Conservation (phyloP, 306 rosid species). For the Acacia crassicarpa region DNA sequence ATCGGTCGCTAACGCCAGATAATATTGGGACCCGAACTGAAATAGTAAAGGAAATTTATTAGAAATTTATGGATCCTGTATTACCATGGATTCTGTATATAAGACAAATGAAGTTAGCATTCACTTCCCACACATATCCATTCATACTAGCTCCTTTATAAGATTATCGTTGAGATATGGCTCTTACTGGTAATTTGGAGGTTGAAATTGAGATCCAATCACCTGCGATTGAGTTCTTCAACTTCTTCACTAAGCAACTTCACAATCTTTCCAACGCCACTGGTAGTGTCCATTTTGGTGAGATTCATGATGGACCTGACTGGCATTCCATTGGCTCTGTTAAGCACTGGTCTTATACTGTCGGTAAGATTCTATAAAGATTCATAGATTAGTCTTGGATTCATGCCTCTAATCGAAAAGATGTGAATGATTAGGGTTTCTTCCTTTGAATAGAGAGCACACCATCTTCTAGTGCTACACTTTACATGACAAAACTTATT, state of each 20-base stretch:
- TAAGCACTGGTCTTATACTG: not conserved
- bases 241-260: not conserved
- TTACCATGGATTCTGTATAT: not conserved
- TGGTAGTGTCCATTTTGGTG: not conserved
- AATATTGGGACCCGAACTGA: not conserved
- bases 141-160: not conserved
- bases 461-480: not conserved
- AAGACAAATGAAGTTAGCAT: not conserved
- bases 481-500: too few species aligned
- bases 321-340: not conserved
- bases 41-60: not conserved
- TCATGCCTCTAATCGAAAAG: not conserved
- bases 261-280: not conserved
- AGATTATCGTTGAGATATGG: not conserved
- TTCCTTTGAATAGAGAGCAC: not conserved
- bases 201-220: not conserved
- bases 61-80: not conserved
- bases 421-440: not conserved
- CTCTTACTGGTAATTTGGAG: not conserved
- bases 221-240: not conserved
- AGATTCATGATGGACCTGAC: not conserved
- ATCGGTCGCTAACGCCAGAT: not conserved
- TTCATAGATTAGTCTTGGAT: not conserved
- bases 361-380: not conserved
- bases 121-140: not conserved